These are phyloP conservation scores for Pseudocercospora vitis DNA, from an alignment of 2,329 filamentous ascomycete genomes.

Conservation along the genomic window DNA sequence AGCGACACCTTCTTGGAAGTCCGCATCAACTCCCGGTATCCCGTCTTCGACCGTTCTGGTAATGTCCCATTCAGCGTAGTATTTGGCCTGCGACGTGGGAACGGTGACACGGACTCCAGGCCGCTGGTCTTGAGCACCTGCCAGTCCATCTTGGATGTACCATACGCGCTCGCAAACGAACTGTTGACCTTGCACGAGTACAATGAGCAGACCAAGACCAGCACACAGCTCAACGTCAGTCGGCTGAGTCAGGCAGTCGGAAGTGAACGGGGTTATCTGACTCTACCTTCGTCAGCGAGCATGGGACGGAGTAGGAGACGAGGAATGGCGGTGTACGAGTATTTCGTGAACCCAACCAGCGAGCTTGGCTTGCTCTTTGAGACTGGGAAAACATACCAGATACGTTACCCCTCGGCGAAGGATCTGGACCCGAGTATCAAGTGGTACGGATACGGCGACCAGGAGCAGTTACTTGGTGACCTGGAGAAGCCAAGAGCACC, in stretches of 20 bases:
- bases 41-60: conserved; percentile 23
- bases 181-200: conserved; percentile 19
- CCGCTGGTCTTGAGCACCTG: conserved; percentile 17
- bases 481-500: conserved; percentile 10
- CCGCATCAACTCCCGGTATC: conserved; percentile 12
- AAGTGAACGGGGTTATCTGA: not conserved
- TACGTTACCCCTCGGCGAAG: not conserved
- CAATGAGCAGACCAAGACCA: not conserved
- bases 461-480: conserved; percentile 18
- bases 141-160: conserved; percentile 21
- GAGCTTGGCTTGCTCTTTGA: conserved; percentile 18
- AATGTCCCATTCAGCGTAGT: conserved; percentile 25
- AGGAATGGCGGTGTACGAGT: conserved; percentile 17
- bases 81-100: conserved; percentile 21
- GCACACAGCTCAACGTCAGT: not conserved
- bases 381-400: conserved; percentile 18
- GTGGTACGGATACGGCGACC: conserved; percentile 5
- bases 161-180: conserved; percentile 22
- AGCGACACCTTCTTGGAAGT: not conserved
- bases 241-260: not conserved
- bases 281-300: conserved; percentile 2
- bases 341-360: conserved; percentile 14
- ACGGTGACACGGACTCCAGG: conserved; percentile 20
- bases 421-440: conserved; percentile 11
- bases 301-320: not conserved